phyloP scores from a whole-genome alignment of 2,329 filamentous ascomycete species.

The Neoarthrinium moseri region DNA sequence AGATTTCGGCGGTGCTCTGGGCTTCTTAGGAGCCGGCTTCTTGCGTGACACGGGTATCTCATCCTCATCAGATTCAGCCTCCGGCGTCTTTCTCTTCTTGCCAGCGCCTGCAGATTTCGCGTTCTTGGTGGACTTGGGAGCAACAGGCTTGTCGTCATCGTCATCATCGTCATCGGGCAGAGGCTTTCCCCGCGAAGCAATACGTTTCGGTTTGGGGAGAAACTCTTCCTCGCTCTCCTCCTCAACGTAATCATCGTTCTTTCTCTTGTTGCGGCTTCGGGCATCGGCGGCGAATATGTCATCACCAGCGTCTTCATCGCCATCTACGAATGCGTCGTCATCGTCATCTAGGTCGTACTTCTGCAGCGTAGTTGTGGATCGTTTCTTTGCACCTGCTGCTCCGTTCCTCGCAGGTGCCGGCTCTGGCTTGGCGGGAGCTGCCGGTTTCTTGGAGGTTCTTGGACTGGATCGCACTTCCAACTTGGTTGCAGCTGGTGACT shows the following conservation, averaged over 20 bases:
- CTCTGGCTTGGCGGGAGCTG: constrained; percentile 21
- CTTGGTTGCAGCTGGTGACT: constrained; percentile 37
- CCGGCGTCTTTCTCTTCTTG: constrained; percentile 60
- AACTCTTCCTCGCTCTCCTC: constrained; percentile 70
- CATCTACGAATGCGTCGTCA: constrained; percentile 60
- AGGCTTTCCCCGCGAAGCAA: constrained; percentile 44
- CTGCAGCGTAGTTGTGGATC: constrained; percentile 37
- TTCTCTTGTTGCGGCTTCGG: constrained; percentile 63
- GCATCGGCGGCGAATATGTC: constrained; percentile 80
- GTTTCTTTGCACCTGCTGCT: constrained; percentile 38
- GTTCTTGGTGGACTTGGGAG: constrained; percentile 28
- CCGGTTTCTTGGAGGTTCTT: constrained; percentile 38
- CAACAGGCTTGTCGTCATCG: constrained; percentile 26
- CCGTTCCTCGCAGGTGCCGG: constrained; percentile 28
- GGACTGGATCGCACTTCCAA: constrained; percentile 53
- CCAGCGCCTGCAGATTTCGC: constrained; percentile 26
- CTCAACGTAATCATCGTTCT: constrained; percentile 73
- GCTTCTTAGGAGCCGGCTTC: constrained; percentile 56
- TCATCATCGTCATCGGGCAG: constrained; percentile 29
- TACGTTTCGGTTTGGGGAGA: constrained; percentile 57
- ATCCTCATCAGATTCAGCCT: constrained; percentile 50
- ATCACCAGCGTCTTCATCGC: constrained; percentile 69
- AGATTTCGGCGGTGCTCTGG: constrained; percentile 59
- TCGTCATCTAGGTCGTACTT: constrained; percentile 46
- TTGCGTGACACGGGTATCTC: constrained; percentile 49